Conservation (phyloP, 1,139 yeast species). For the Debaryomycetaceae sp. region DNA sequence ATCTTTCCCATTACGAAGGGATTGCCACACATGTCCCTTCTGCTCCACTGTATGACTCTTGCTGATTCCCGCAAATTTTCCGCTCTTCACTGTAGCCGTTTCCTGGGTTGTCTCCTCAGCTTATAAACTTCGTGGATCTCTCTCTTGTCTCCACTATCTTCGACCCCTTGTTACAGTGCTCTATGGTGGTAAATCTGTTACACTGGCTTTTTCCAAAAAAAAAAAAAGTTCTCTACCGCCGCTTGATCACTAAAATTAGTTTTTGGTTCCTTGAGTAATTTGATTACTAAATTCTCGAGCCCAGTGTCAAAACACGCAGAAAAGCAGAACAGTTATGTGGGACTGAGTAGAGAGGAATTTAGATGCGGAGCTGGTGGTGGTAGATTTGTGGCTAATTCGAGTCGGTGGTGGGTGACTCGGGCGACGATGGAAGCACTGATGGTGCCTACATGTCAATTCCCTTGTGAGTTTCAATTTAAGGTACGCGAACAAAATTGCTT, state of each 20-base stretch:
- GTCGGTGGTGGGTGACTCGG: not conserved
- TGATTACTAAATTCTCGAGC: no score
- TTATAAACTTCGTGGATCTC: no score
- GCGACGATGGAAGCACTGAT: not conserved
- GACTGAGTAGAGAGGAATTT: no score
- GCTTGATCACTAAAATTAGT: not conserved
- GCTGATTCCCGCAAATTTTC: no score
- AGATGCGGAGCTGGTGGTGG: no score
- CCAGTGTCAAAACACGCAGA: no score
- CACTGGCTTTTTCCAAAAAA: not conserved
- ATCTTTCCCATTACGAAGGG: not conserved
- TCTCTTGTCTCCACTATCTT: not conserved
- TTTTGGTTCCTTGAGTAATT: not conserved
- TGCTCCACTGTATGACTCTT: not conserved
- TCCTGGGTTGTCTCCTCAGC: no score
- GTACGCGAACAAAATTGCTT: slow-evolving; percentile 3
- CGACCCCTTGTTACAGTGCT: not conserved
- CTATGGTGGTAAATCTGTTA: not conserved
- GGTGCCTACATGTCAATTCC: not conserved
- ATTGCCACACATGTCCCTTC: not conserved
- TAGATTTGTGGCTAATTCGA: no score
- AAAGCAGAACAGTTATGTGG: no score
- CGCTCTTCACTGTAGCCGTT: no score
- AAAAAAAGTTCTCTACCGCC: not conserved
- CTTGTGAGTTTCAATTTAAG: slow-evolving; percentile 1